Conservation (phyloP, 2,329 filamentous ascomycete species). For the Talaromyces sp. region DNA sequence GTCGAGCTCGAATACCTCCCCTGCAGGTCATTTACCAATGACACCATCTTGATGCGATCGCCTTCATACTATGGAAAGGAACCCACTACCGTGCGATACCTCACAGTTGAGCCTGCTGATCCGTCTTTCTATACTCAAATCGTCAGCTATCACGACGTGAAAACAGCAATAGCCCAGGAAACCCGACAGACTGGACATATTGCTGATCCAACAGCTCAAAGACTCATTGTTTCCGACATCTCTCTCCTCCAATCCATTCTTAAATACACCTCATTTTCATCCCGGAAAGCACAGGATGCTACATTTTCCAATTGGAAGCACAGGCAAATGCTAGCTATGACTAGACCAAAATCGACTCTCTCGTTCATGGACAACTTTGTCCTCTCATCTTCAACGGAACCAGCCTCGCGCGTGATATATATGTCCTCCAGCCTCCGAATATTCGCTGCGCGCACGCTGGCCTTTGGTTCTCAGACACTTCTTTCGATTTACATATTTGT, state of each 20-base stretch:
- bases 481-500: neutral
- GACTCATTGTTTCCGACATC: neutral
- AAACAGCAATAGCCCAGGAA: neutral
- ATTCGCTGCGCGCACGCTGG: neutral
- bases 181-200: neutral
- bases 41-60: neutral
- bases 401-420: neutral
- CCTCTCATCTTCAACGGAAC: neutral
- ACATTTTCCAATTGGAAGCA: neutral
- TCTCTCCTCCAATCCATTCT: neutral
- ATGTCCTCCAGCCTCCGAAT: neutral
- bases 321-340: neutral
- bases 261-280: neutral
- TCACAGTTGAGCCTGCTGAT: conserved; percentile 2
- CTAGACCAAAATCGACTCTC: neutral
- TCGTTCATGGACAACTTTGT: conserved; percentile 4
- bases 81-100: neutral
- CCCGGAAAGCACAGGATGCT: neutral
- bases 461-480: neutral
- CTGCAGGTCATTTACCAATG: conserved; percentile 4
- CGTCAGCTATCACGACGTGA: neutral
- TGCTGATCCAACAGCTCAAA: neutral
- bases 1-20: conserved; percentile 6
- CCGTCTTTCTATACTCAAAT: conserved; percentile 5
- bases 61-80: neutral